Conservation (phyloP, 2,329 filamentous ascomycete species). For the Trichoderma koningii region DNA sequence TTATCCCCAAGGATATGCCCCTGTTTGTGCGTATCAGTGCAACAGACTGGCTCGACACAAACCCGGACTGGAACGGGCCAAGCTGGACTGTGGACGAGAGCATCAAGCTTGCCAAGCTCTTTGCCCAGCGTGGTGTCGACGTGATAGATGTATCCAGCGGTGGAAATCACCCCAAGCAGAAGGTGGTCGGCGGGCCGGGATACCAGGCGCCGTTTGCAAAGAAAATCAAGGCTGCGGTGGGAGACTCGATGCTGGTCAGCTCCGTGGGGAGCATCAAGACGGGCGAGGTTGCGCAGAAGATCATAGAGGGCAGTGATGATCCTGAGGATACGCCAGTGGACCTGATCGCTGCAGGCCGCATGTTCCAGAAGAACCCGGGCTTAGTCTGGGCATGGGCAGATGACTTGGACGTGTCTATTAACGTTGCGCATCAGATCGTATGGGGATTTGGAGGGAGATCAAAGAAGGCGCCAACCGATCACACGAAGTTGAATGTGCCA, state of each 20-base stretch:
- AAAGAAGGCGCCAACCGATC: not conserved
- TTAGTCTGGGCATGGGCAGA: constrained; percentile 59
- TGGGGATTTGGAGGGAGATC: constrained; percentile 53
- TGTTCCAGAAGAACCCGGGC: constrained; percentile 61
- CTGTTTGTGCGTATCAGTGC: constrained; percentile 74
- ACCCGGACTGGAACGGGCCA: constrained; percentile 49
- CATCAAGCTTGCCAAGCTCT: constrained; percentile 60
- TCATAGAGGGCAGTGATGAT: constrained; percentile 42
- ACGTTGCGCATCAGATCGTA: constrained; percentile 55
- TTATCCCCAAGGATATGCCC: constrained; percentile 68
- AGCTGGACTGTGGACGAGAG: constrained; percentile 70
- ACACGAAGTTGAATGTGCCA: not conserved
- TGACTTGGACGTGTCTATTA: constrained; percentile 51
- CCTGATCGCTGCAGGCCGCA: constrained; percentile 51
- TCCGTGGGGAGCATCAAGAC: constrained; percentile 53
- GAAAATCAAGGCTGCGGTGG: constrained; percentile 69
- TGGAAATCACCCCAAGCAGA: constrained; percentile 57
- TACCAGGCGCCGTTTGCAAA: constrained; percentile 74
- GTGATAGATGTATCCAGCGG: constrained; percentile 72
- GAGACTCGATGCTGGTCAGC: constrained; percentile 54
- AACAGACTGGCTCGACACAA: constrained; percentile 72
- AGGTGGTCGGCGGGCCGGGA: constrained; percentile 59
- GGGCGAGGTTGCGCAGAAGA: constrained; percentile 49
- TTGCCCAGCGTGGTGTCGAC: constrained; percentile 70
- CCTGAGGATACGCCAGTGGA: constrained; percentile 43